These are phyloP conservation scores for Scutellaria galericulata DNA, from an alignment of 257 asterid species.

Conservation along the genomic window DNA sequence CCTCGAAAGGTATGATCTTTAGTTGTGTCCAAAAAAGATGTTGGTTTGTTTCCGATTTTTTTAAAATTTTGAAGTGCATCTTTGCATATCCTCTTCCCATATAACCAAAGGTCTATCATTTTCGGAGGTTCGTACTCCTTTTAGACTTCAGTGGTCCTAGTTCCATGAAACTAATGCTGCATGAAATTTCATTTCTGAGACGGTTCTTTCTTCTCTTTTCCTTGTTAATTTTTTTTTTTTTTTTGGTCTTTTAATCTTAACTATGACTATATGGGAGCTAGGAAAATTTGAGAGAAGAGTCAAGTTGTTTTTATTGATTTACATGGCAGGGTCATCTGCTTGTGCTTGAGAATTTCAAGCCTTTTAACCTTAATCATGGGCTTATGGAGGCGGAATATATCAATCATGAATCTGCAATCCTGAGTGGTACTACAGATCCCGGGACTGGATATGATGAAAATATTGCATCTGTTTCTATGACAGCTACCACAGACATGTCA, in stretches of 20 bases:
- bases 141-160: neutral
- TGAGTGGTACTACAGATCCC: constrained; percentile 46
- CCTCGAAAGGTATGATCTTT: constrained; percentile 83
- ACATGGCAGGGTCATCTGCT: constrained; percentile 85
- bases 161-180: neutral
- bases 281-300: constrained; percentile 21
- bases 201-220: neutral
- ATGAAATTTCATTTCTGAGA: neutral
- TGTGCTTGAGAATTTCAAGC: constrained; percentile 72
- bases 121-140: neutral
- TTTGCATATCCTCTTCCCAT: constrained; percentile 13
- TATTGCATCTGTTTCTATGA: constrained; percentile 80
- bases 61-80: neutral
- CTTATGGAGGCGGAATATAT: constrained; percentile 91
- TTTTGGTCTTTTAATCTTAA: neutral
- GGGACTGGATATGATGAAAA: constrained; percentile 51
- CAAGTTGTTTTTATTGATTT: constrained; percentile 33
- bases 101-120: neutral
- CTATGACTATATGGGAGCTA: constrained; percentile 11
- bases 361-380: constrained; percentile 86
- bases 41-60: neutral
- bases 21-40: constrained; percentile 9
- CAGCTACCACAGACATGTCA: constrained; percentile 85
- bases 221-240: neutral
- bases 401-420: constrained; percentile 69